Evolutionary conservation across 495 filamentous ascomycete species (phyloP), one percentile per base, ranked within the genome.

Genomic region (Symbiotaphrina buchneri): DNA sequence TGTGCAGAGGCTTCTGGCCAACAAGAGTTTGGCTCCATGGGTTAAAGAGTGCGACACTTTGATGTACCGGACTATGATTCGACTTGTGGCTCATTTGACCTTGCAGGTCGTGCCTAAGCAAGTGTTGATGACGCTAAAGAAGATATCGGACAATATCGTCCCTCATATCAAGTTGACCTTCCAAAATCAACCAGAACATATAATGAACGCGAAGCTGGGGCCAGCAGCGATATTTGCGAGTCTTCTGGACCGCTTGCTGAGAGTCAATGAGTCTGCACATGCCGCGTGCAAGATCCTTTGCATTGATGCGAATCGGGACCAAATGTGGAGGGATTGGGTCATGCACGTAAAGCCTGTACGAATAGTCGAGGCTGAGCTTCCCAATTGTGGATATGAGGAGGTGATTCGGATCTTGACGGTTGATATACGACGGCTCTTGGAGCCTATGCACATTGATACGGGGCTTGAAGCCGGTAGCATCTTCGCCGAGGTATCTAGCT

Each of bases 1-100:
- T 3, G 82, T 93, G n/a, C 84, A 93, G 52, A 94, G 85, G 51
- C 61, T 97, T 7, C 71, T 97, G 36, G 68, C 71, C 5, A 68
- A 87, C 40, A 76, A 74, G 2, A 68, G 63, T 33, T 57, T 97
- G 29, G 78, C 82, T 10, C 67, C 75, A 2, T 97, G 87, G 87
- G 90, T 97, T 38, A 74, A 80, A 41, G 74, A 90, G 45, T 92
- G 81, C 41, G 87, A 97, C 41, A 85, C 83, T 56, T 56, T 83
- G 22, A 81, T 94, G 60, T 97, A 97, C 46, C 81, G 77, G 49
- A 83, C 83, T 40, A 92, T 95, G 82, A 80, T 91, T 50, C 70
- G 74, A 17, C 80, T 93, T 32, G 64, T 95, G 18, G 71, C 79
- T 4, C 69, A 70, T 4, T 58, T 97, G 20, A 81, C 81, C 0